A percentile compares a stretch with the other conserved stretches of the same genome.
phyloP scores from a whole-genome alignment of 139 green algal species.

The Micromonas commoda region DNA sequence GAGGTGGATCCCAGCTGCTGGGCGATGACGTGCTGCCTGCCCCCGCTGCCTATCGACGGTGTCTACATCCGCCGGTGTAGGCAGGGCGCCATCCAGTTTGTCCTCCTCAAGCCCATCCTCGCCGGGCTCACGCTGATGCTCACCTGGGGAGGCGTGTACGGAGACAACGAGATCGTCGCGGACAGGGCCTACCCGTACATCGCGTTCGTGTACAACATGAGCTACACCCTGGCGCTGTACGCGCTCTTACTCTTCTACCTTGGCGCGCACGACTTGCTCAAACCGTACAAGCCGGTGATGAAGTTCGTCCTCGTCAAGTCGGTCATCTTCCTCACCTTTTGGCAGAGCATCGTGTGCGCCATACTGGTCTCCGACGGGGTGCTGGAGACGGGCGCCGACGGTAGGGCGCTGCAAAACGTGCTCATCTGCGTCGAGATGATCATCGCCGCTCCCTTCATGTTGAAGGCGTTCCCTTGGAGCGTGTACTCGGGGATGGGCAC shows the following conservation, averaged over 20 bases:
- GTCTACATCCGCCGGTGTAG: constrained; percentile 62
- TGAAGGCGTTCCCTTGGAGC: constrained; percentile 78
- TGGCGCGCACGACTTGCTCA: constrained; percentile 81
- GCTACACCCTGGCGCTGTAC: constrained; percentile 86
- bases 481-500: background rate
- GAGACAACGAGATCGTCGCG: constrained; percentile 62
- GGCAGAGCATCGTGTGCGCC: constrained; percentile 63
- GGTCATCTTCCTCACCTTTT: constrained; percentile 96
- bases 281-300: constrained; percentile 81
- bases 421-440: constrained; percentile 94
- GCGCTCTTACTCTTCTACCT: constrained; percentile 91
- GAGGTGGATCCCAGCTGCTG: constrained; percentile 68
- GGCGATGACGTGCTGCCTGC: constrained; percentile 83
- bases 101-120: constrained; percentile 88
- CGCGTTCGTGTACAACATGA: constrained; percentile 86
- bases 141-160: constrained; percentile 63
- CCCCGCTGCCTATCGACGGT: constrained; percentile 71
- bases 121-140: constrained; percentile 71
- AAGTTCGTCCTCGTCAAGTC: constrained; percentile 94
- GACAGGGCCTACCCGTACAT: constrained; percentile 43
- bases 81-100: constrained; percentile 87
- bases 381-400: constrained; percentile 42
- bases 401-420: constrained; percentile 81
- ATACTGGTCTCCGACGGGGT: background rate
- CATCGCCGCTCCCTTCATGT: constrained; percentile 65